phyloP scores from a whole-genome alignment of 2,329 filamentous ascomycete genomes.

The Aspergillus bombycis region DNA sequence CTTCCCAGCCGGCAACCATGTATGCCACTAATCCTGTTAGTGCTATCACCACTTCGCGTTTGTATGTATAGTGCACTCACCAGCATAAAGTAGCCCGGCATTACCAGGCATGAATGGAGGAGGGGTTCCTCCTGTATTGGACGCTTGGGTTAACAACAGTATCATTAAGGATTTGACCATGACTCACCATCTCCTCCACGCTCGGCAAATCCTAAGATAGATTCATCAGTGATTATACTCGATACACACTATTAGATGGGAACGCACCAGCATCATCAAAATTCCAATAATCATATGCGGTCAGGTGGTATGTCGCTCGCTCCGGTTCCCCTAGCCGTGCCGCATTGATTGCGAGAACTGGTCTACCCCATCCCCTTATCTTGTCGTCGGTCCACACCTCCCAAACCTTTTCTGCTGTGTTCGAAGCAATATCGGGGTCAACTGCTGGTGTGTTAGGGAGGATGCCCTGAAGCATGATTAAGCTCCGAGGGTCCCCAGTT shows the following conservation, averaged over 20 bases:
- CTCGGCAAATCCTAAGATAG: conserved; percentile 16
- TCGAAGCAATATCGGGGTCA: conserved; percentile 2
- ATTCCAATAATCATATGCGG: conserved; percentile 18
- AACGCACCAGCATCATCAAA: conserved; percentile 21
- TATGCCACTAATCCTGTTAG: conserved; percentile 13
- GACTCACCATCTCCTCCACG: conserved; percentile 17
- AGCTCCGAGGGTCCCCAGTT: conserved; percentile 16
- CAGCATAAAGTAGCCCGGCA: conserved; percentile 17
- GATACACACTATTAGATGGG: not conserved
- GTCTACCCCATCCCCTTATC: conserved; percentile 21
- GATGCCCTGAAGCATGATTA: conserved; percentile 22
- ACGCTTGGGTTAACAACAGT: not conserved
- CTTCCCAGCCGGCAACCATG: conserved; percentile 20
- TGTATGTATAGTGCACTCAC: conserved; percentile 1
- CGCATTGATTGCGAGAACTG: conserved; percentile 18
- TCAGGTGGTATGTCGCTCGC: conserved; percentile 15
- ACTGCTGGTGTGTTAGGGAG: conserved; percentile 16
- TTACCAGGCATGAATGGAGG: conserved; percentile 22
- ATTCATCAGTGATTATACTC: not conserved
- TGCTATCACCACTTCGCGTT: no score
- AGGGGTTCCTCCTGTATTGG: conserved; percentile 13
- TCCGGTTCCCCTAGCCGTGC: conserved; percentile 16
- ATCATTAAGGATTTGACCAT: not conserved
- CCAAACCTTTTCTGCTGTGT: conserved; percentile 15
- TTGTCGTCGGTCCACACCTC: conserved; percentile 18